phyloP scores from a whole-genome alignment of 306 rosid genomes.

The Rosa rugosa region DNA sequence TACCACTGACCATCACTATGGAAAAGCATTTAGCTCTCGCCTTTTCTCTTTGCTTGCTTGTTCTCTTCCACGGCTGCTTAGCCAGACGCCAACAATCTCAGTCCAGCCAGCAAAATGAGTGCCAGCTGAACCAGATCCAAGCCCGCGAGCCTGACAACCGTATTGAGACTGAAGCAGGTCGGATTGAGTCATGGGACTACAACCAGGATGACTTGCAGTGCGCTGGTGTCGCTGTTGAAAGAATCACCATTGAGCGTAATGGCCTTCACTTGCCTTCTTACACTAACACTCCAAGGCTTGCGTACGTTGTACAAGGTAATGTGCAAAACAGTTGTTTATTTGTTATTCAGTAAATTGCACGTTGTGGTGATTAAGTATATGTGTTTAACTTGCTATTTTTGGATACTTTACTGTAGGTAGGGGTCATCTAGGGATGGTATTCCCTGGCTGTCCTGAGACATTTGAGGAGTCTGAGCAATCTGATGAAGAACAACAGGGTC shows the following conservation, averaged over 20 bases:
- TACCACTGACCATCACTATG: conserved; percentile 11
- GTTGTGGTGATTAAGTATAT: background rate
- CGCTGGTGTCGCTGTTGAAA: conserved; percentile 33
- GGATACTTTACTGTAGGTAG: conserved; percentile 20
- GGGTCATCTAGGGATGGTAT: conserved; percentile 25
- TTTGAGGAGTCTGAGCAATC: conserved; percentile 36
- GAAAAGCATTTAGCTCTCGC: conserved; percentile 36
- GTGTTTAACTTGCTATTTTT: background rate
- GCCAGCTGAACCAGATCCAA: conserved; percentile 33
- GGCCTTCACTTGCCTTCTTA: conserved; percentile 55
- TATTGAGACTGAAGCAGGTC: conserved; percentile 41
- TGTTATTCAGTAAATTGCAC: background rate
- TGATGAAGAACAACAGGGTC: background rate
- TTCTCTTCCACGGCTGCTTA: conserved; percentile 40
- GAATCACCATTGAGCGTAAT: conserved; percentile 35
- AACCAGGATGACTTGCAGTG: conserved; percentile 39
- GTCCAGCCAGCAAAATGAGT: conserved; percentile 14
- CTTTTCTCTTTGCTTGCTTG: conserved; percentile 42
- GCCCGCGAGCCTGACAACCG: conserved; percentile 42
- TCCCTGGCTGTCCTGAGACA: conserved; percentile 49
- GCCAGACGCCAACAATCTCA: conserved; percentile 5
- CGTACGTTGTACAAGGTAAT: conserved; percentile 35
- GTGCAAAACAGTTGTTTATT: background rate
- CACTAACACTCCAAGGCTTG: conserved; percentile 38
- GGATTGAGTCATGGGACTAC: conserved; percentile 46